Conservation (phyloP, 164 flowering plant species). For the Stephania yunnanensis region DNA sequence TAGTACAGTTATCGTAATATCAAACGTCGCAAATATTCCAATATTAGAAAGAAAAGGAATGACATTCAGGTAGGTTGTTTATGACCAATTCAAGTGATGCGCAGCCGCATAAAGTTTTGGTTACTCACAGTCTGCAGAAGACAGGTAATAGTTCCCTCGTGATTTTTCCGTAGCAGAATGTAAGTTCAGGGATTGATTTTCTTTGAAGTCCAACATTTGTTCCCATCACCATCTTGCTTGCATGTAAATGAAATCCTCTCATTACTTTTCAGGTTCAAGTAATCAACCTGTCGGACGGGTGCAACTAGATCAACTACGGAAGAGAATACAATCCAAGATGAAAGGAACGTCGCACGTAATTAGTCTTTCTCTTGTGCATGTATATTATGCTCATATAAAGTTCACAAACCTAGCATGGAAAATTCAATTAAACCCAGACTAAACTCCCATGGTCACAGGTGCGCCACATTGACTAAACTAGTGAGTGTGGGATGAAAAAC, state of each 20-base stretch:
- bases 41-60: background rate
- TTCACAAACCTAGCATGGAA: background rate
- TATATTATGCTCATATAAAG: background rate
- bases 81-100: background rate
- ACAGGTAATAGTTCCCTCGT: background rate
- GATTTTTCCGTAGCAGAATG: background rate
- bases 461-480: background rate
- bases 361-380: background rate
- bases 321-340: background rate
- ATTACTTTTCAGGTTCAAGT: constrained; percentile 76
- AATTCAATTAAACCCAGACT: background rate
- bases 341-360: background rate
- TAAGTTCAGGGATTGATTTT: constrained; percentile 41
- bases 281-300: constrained; percentile 58
- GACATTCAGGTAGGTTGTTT: background rate
- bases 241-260: constrained; percentile 43
- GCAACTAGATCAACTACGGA: background rate
- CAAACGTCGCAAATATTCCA: background rate
- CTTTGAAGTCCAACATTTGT: constrained; percentile 51
- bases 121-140: background rate
- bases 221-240: constrained; percentile 27
- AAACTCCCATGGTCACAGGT: background rate
- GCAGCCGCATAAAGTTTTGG: background rate
- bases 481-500: background rate
- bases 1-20: background rate